Base-by-base conservation (phyloP, 2,329 filamentous ascomycete genomes). In the Colletotrichum agaves region DNA sequence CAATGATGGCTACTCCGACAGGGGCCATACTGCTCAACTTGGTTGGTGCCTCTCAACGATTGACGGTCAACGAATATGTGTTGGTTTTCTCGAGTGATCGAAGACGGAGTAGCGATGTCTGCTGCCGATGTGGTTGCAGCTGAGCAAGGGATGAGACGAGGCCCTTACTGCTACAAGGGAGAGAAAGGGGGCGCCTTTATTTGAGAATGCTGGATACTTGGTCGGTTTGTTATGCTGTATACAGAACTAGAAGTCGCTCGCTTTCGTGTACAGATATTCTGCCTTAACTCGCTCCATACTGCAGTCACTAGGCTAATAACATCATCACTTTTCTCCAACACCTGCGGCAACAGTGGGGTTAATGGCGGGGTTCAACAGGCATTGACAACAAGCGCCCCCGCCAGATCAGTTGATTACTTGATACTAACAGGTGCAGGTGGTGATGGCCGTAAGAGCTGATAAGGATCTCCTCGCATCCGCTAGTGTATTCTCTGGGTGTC, bases 1-100 rank as follows among this genome's bases (percentile, higher is more conserved):
- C 89, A 60, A 91, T 84, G 63, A 91, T 82, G 49, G 89, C 89
- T 46, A 90, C 80, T 67, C 85, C 85, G 59, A 81, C 75, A 12
- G 80, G 75, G 46, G 76, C 73, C 79, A 80, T 81, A 63, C 17
- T 72, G 11, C 8, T 21, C 55, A 19, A n/a, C 17, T 64, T 47
- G 27, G 12, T 39, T 7, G n/a, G 13, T 13, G 23, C 5, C 46
- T 3, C 19, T 31, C 13, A 27, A 17, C n/a, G 21, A 11, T 41
- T 55, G 43, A n/a, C n/a, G 47, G 23, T 55, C 27, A 39, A 41
- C 19, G 13, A 19, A 37, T n/a, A 19, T 12, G 15, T 27, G 31
- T 19, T 17, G 13, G n/a, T 53, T 7, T 39, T 37, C 33, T 21
- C 11, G n/a, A 37, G 17, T 17, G 31, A 17, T 21, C 7, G 50